Base-by-base conservation (phyloP, 2,329 filamentous ascomycete genomes). In the Aspergillus costaricaensis region DNA sequence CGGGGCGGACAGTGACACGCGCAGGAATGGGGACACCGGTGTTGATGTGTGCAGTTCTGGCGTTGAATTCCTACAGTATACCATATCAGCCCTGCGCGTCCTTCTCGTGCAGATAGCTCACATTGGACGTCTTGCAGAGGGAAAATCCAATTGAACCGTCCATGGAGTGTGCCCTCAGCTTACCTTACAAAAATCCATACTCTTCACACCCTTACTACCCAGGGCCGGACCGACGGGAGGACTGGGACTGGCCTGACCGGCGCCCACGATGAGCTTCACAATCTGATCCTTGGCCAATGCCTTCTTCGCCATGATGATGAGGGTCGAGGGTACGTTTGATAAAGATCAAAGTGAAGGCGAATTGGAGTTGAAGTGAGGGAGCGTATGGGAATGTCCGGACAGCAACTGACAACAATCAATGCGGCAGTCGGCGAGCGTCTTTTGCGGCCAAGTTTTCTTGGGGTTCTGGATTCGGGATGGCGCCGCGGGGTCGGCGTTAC, bases 161-260 rank as follows among this genome's bases (percentile, higher is more conserved):
- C 3, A 15, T n/a, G 23, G 32, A 38, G 30, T 47, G 17, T 32
- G 23, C 17, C 12, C 51, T 7, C 27, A 55, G 41, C 74, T 59
- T 76, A 96, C 94, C 85, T 98, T 98, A 87, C 95, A 98, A 77
- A 98, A 99, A 80, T 99, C 95, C 89, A 99, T 99, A 60, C 91
- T 96, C 83, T 99, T 99, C 64, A 99, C 91, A 83, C 95, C 95
- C 83, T 97, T 98, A 77, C 89, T 94, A 80, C 95, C 95, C 67
- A 99, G 85, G 57, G 95, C 95, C 60, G 95, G 95, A 83, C 95
- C 95, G 72, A 99, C 93, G 4, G 95, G 95, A 36, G 95, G 95
- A 79, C 92, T 96, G 30, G 95, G 95, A 72, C 89, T 94, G 62
- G 95, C 95, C 78, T 97, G 92, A 25, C 95, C 95, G 59, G 95